A percentile compares a stretch with the other conserved stretches of the same genome.
Conservation (phyloP, 2,329 filamentous ascomycete genomes). For the Coniosporium tulheliwenetii region DNA sequence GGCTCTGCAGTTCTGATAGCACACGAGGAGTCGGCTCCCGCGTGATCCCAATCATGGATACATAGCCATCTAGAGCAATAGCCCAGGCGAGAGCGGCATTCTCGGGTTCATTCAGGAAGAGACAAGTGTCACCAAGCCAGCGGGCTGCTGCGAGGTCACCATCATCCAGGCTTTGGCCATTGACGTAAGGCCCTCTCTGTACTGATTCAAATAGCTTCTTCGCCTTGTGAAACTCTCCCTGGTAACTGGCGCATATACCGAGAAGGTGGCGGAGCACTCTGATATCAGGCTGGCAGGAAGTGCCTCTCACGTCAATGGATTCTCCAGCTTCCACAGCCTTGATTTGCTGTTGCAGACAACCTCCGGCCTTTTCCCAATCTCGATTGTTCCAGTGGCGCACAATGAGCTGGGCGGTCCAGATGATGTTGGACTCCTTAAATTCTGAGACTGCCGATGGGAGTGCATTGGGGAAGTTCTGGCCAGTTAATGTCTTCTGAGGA, state of each 20-base stretch:
- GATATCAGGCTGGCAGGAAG: constrained; percentile 11
- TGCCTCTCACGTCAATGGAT: constrained; percentile 5
- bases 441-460: too few relatives aligned
- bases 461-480: too few relatives aligned
- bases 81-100: constrained; percentile 15
- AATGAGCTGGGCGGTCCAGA: constrained; percentile 10
- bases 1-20: constrained; percentile 8
- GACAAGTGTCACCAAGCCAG: constrained; percentile 17
- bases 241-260: constrained; percentile 12
- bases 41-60: constrained; percentile 4
- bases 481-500: too few relatives aligned
- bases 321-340: constrained; percentile 12
- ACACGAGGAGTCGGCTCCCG: constrained; percentile 1
- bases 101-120: constrained; percentile 12
- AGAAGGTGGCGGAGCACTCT: constrained; percentile 13
- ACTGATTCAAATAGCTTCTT: constrained; percentile 14
- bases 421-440: constrained; percentile 1
- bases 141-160: constrained; percentile 17
- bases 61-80: constrained; percentile 13
- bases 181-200: constrained; percentile 11
- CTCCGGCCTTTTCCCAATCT: constrained; percentile 9
- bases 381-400: constrained; percentile 9
- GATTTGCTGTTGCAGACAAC: constrained; percentile 12
- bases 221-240: constrained; percentile 13
- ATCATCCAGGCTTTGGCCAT: constrained; percentile 11